A percentile compares a stretch with the other conserved stretches of the same genome.
phyloP scores from a whole-genome alignment of 2,329 filamentous ascomycete genomes.

The Fonsecaea nubica region DNA sequence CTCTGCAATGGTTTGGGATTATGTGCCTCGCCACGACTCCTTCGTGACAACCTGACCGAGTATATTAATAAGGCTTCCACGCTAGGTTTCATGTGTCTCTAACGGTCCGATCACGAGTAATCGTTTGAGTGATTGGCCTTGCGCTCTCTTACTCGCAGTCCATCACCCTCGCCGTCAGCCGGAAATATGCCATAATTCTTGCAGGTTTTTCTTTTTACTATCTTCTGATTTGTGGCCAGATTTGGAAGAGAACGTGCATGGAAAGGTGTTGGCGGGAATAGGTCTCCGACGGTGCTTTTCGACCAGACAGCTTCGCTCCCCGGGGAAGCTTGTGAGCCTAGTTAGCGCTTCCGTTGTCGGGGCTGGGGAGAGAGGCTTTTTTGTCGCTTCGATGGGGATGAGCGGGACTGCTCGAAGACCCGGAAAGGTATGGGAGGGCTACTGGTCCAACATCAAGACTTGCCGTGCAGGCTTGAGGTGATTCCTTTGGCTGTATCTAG shows the following conservation, averaged over 20 bases:
- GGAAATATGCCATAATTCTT: not conserved
- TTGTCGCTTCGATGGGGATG: not conserved
- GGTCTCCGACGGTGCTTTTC: not conserved
- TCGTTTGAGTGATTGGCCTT: not conserved
- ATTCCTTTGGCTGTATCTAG: not conserved
- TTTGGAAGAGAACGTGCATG: not conserved
- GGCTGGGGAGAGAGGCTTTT: not conserved
- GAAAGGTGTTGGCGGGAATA: not conserved
- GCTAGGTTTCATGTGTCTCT: conserved; percentile 10
- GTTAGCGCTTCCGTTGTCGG: not conserved
- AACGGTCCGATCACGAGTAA: not conserved
- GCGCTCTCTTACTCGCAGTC: not conserved
- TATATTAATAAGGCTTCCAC: conserved; percentile 4
- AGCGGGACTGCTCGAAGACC: not conserved
- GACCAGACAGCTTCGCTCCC: not conserved
- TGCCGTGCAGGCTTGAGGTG: not conserved
- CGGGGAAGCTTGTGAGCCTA: conserved; percentile 2
- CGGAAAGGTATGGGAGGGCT: not conserved
- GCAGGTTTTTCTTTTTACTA: not conserved
- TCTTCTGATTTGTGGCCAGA: not conserved
- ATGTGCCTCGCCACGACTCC: conserved; percentile 7
- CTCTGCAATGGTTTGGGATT: conserved; percentile 8
- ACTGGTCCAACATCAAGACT: not conserved
- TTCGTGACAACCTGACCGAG: not conserved
- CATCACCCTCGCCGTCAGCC: not conserved